Evolutionary conservation across 208 protist species (phyloP), one percentile per base, ranked within the genome.

Genomic region (Borovskyia barvae): DNA sequence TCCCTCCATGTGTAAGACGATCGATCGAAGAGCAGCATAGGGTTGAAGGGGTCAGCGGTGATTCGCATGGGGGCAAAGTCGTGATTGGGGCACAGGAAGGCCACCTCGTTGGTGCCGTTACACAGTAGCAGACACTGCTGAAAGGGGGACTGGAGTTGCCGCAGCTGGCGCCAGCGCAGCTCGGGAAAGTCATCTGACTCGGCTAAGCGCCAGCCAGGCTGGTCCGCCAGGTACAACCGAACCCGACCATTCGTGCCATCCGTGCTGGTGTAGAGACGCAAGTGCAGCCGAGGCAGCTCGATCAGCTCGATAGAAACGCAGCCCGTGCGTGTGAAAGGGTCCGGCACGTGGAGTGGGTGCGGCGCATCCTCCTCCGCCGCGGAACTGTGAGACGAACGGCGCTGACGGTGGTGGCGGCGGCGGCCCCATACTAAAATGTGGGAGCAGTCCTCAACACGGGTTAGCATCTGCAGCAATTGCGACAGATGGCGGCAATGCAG

Each of bases 261-360:
- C 19, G 51, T 67, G n/a, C 70, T 70, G 2, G 76, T 75, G 28
- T 86, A 65, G 60, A 98, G 92, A 47, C 71, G 76, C 35, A 91
- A 66, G 26, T 86, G 86, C 32, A 98, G 78, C 26, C 94, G 91
- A 15, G 94, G 94, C 51, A 98, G 69, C 67, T 98, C 93, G 22
- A 98, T 80, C 2, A 70, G 39, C 33, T 70, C 74, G 6, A 97
- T 70, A n/a, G 70, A 64, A 17, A 80, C 45, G 22, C 24, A 46
- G 15, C 51, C 25, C 45, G 36, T 33, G 15, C 24, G 7, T n/a
- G 12, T 25, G 2, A 25, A 32, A 5, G 40, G n/a, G 41, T 71
- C 39, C 65, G 36, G 37, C 26, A 58, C 49, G 19, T 40, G 36
- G 26, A 36, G 49, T 30, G 24, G 37, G 32, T 42, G 19, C 9